Conservation (phyloP, 257 asterid species). For the Handroanthus guayacan region DNA sequence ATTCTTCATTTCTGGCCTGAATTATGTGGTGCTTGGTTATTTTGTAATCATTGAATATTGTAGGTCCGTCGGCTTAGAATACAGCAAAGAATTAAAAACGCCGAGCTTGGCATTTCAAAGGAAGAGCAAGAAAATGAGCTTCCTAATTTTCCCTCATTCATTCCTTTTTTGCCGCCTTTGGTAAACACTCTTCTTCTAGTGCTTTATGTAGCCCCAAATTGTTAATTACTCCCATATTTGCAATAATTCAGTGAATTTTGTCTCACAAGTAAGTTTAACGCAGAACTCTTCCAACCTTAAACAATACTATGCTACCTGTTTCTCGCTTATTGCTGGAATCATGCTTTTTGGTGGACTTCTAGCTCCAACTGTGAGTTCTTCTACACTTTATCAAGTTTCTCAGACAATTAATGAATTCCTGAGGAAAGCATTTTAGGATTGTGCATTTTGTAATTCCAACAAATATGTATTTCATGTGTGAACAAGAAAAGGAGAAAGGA, state of each 20-base stretch:
- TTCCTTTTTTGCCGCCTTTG: conserved; percentile 97
- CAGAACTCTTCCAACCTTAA: conserved; percentile 84
- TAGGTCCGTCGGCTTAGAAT: conserved; percentile 97
- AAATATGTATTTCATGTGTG: background rate
- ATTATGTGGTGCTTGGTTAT: background rate
- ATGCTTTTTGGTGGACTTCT: conserved; percentile 96
- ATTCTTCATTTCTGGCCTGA: background rate
- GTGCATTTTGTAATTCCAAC: background rate
- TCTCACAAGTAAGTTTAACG: conserved; percentile 34
- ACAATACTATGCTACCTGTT: conserved; percentile 82
- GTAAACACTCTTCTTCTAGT: conserved; percentile 44
- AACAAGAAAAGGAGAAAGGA: too few species aligned
- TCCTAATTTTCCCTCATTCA: conserved; percentile 91
- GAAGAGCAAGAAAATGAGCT: conserved; percentile 84
- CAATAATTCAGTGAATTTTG: conserved; percentile 7
- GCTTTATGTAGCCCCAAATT: background rate
- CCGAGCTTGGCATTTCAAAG: conserved; percentile 76
- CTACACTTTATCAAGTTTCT: conserved; percentile 2
- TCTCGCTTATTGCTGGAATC: conserved; percentile 88
- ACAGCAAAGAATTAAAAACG: conserved; percentile 75
- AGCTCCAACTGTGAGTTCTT: conserved; percentile 83
- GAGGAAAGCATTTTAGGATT: background rate
- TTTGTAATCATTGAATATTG: conserved; percentile 33
- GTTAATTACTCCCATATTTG: background rate
- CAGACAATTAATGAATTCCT: background rate